Evolutionary conservation across 2,329 filamentous ascomycete genomes (phyloP).

Genomic region (Seiridium cupressi): DNA sequence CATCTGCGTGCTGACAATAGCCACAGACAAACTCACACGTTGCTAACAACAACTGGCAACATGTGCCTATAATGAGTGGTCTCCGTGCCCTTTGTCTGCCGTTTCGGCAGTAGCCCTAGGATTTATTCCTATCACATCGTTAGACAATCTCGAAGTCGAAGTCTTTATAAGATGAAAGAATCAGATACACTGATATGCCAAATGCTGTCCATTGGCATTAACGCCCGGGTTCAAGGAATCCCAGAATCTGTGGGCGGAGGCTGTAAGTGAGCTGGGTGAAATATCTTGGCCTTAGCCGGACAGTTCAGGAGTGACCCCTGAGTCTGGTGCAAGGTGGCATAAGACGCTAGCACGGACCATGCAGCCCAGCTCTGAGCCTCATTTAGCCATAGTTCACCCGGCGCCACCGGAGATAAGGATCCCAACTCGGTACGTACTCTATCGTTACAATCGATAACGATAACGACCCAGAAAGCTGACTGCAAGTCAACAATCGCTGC

Average conservation of each 20-base stretch:
- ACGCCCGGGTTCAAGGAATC: background rate
- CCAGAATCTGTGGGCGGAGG: too few relatives aligned
- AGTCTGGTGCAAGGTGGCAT: background rate
- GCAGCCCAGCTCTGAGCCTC: background rate
- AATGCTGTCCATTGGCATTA: background rate
- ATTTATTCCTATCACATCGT: background rate
- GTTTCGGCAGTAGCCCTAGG: background rate
- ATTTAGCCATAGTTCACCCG: background rate
- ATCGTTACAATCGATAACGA: conserved; percentile 1
- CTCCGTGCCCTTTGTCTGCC: background rate
- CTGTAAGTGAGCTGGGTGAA: too few relatives aligned
- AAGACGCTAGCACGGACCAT: background rate
- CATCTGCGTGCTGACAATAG: too few relatives aligned
- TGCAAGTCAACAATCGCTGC: background rate
- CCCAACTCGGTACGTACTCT: background rate
- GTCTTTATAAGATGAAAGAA: background rate
- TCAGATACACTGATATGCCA: background rate
- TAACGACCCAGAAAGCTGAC: background rate
- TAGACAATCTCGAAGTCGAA: background rate
- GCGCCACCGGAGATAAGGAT: background rate
- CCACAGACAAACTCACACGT: too few relatives aligned
- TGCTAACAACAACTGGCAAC: too few relatives aligned
- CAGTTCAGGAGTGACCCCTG: background rate
- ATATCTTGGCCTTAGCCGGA: too few relatives aligned
- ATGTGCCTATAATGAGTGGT: background rate